Conservation (phyloP, 345 rosid genomes). For the Psidium guajava region DNA sequence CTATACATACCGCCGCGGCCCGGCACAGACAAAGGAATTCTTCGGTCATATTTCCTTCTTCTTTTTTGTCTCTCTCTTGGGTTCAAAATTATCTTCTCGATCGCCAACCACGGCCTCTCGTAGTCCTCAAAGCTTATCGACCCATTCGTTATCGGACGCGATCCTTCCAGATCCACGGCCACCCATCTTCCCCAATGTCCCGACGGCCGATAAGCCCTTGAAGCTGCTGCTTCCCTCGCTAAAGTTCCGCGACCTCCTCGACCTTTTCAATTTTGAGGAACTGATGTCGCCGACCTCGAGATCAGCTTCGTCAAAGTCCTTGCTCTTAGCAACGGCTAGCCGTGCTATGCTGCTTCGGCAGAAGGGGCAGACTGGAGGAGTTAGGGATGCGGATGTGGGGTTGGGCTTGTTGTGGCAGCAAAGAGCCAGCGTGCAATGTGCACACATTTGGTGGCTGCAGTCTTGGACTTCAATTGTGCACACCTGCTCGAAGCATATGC, state of each 20-base stretch:
- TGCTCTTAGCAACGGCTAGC: slow-evolving; percentile 53
- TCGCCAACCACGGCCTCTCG: not conserved
- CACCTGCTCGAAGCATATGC: slow-evolving; percentile 93
- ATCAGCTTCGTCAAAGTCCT: slow-evolving; percentile 35
- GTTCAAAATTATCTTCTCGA: not conserved
- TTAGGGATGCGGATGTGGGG: slow-evolving; percentile 62
- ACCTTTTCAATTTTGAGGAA: slow-evolving; percentile 57
- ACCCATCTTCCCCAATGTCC: slow-evolving; percentile 57
- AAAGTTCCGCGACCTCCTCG: slow-evolving; percentile 55
- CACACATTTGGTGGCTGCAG: slow-evolving; percentile 99
- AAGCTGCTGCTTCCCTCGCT: slow-evolving; percentile 95
- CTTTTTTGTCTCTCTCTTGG: not conserved
- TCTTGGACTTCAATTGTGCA: slow-evolving; percentile 88
- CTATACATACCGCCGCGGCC: not conserved
- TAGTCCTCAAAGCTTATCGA: slow-evolving; percentile 36
- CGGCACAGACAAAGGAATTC: not conserved
- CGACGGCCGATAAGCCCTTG: slow-evolving; percentile 60
- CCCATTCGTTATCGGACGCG: slow-evolving; percentile 46
- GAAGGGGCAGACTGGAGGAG: slow-evolving; percentile 90
- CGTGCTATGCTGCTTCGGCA: slow-evolving; percentile 75
- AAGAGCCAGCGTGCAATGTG: slow-evolving; percentile 88
- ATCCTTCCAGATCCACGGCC: slow-evolving; percentile 71
- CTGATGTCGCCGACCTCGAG: slow-evolving; percentile 33
- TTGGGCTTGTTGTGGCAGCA: slow-evolving; percentile 98
- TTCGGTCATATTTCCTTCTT: not conserved